Base-by-base conservation (phyloP, 129 eudicot genomes). In the Saussurea involucrata region DNA sequence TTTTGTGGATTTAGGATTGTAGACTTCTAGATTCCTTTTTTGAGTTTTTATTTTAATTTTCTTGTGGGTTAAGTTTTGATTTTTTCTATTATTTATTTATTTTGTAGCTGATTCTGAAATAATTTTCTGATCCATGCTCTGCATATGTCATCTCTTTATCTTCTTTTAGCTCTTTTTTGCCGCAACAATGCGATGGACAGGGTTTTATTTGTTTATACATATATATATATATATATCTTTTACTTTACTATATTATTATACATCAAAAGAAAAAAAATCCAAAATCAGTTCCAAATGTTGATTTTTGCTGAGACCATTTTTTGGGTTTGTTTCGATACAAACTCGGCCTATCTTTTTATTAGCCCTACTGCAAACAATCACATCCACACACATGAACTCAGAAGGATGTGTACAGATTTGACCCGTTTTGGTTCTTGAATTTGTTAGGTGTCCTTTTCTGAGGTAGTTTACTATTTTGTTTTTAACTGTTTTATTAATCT, bases 101-200 rank as follows among this genome's bases (percentile, higher is more conserved):
- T n/a, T n/a, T 49, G 58, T 49, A 53, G 27, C 44, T 65, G 31
- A 24, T 24, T 76, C 20, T 40, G 20, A 11, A 44, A 12, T 21
- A 29, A 4, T 76, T 67, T 61, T 21, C 66, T 12, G 61, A 29
- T 32, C 20, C 44, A 44, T 7, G 18, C 4, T 21, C 55, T 37
- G 65, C 72, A 65, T 71, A 46, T 40, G 65, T 18, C 72, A 76
- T 66, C 28, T 65, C 78, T 24, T 36, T 63, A 12, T 24, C 4
- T 58, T 22, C 68, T 32, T 20, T 31, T n/a, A 58, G 34, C 42
- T 63, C 10, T 24, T 75, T 63, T 69, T 70, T 37, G 74, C 53
- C 10, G 13, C 32, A 63, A 12, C 58, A 46, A 20, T 73, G 0
- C 11, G 12, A 20, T 21, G 8, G 64, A 18, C 25, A 31, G 5